Evolutionary conservation across 2,329 filamentous ascomycete genomes (phyloP).

Genomic region (Colletotrichum sp.): DNA sequence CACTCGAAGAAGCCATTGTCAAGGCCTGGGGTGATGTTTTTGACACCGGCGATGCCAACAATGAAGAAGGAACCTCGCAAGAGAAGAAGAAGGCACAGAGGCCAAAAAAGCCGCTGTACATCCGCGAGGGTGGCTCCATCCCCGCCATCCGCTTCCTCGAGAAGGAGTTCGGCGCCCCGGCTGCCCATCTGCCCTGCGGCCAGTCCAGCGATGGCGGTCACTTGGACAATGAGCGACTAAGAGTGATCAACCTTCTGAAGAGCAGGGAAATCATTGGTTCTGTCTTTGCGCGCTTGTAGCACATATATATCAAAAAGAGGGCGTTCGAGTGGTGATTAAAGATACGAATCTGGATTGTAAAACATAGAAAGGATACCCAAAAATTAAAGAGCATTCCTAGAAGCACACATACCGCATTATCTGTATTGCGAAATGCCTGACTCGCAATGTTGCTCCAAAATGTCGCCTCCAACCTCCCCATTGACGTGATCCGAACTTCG

Average conservation of each 20-base stretch:
- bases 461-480: not conserved
- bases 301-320: not conserved
- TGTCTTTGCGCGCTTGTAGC: conserved; percentile 75
- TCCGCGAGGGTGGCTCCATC: conserved; percentile 94
- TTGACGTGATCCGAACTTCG: conserved; percentile 19
- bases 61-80: not conserved
- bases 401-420: not conserved
- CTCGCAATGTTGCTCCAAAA: not conserved
- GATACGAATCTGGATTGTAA: not conserved
- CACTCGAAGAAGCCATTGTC: conserved; percentile 83
- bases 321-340: not conserved
- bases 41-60: conserved; percentile 27
- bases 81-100: conserved; percentile 27
- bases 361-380: conserved; percentile 15
- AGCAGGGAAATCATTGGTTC: conserved; percentile 89
- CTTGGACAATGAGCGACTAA: conserved; percentile 91
- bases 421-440: not conserved
- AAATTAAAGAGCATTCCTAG: not conserved
- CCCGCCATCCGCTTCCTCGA: conserved; percentile 93
- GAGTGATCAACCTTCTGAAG: conserved; percentile 87
- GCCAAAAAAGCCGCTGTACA: conserved; percentile 79
- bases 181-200: conserved; percentile 91
- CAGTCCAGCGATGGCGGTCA: conserved; percentile 95
- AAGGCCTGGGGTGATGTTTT: conserved; percentile 77
- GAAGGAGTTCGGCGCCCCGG: conserved; percentile 90